Conservation (phyloP, 306 rosid species). For the Rubus parviflorus region DNA sequence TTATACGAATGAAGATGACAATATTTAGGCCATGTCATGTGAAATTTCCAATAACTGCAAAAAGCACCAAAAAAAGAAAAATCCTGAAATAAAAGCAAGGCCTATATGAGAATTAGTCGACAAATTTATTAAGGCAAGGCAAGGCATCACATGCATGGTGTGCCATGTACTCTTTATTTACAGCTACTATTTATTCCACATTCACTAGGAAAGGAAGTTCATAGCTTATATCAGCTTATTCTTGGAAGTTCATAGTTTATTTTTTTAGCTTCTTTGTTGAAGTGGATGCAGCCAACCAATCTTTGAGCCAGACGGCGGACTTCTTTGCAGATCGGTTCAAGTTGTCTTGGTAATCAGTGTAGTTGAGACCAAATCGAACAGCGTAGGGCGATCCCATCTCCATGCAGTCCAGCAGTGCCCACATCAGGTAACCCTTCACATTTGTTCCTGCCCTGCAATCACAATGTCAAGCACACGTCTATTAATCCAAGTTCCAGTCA, state of each 20-base stretch:
- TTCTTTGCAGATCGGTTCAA: not conserved
- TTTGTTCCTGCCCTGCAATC: not conserved
- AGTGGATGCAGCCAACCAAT: not conserved
- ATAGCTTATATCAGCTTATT: not conserved
- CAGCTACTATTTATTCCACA: not conserved
- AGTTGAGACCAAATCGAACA: not conserved
- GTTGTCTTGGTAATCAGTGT: not conserved
- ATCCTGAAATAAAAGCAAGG: not conserved
- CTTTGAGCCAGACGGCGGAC: not conserved
- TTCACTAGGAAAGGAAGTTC: not conserved
- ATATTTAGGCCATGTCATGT: not conserved
- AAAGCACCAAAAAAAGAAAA: no score
- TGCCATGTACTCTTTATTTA: not conserved
- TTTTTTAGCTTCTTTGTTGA: not conserved
- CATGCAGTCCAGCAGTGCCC: constrained; percentile 1
- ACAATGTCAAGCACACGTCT: not conserved
- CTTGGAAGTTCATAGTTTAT: not conserved
- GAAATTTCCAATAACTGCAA: no score
- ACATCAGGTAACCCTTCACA: not conserved
- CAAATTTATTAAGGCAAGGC: not conserved
- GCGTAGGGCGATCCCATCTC: not conserved
- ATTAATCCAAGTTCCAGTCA: not conserved
- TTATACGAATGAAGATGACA: no score
- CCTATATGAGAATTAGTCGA: not conserved
- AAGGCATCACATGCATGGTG: not conserved